Evolutionary conservation across 441 rosid species (phyloP).

Genomic region (Capsella rubella): DNA sequence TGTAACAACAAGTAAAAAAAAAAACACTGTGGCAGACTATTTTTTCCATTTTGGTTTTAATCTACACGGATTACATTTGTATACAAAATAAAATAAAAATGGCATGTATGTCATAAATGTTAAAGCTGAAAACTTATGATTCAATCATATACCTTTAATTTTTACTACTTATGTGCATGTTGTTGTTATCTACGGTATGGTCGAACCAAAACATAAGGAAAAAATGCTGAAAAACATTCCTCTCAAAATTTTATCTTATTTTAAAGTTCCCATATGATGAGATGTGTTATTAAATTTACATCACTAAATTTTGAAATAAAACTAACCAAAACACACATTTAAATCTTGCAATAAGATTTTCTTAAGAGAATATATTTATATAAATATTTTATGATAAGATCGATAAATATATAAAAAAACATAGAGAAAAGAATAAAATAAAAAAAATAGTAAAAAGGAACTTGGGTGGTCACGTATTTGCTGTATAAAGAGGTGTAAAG

Average conservation of each 20-base stretch:
- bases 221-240: not conserved
- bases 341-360: not conserved
- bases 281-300: not conserved
- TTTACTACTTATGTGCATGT: not conserved
- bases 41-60: not conserved
- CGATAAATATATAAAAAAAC: not conserved
- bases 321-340: too few species aligned
- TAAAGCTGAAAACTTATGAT: not conserved
- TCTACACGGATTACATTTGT: not conserved
- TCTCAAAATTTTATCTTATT: not conserved
- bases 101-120: not conserved
- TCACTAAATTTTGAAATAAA: too few species aligned
- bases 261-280: not conserved
- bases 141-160: not conserved
- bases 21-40: not conserved
- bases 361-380: not conserved
- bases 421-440: not conserved
- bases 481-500: constrained; percentile 50
- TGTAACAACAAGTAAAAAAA: constrained; percentile 2
- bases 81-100: not conserved
- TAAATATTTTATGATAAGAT: not conserved
- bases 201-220: not conserved
- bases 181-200: not conserved
- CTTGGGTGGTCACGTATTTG: constrained; percentile 40
- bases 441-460: constrained; percentile 11